Base-by-base conservation (phyloP, 139 green algal genomes). In the Cymbomonas tetramitiformis region DNA sequence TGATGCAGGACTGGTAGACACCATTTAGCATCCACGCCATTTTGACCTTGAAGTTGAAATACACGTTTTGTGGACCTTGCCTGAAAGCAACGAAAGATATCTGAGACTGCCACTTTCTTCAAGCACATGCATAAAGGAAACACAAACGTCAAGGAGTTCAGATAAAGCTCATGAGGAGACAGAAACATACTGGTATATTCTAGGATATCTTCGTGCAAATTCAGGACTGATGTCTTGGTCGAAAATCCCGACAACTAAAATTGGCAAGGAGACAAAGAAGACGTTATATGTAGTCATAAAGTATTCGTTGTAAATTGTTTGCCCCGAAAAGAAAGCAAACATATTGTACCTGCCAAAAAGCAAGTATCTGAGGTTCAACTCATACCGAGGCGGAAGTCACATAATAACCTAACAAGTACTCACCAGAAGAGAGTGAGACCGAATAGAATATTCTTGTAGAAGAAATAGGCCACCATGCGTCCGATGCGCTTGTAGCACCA, bases 371-470 rank as follows among this genome's bases (percentile, higher is more conserved):
- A n/a, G n/a, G n/a, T n/a, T n/a, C n/a, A n/a, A n/a, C n/a, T n/a
- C n/a, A n/a, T n/a, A n/a, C n/a, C n/a, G n/a, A n/a, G n/a, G n/a
- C n/a, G n/a, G n/a, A n/a, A n/a, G n/a, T n/a, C n/a, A n/a, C n/a
- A n/a, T n/a, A n/a, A n/a, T n/a, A n/a, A n/a, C n/a, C n/a, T n/a
- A n/a, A n/a, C n/a, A n/a, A n/a, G n/a, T n/a, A n/a, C n/a, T n/a
- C n/a, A n/a, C n/a, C n/a, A n/a, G 51, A 81, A 79, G 41, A 70
- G 58, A 15, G 59, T 77, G 53, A 95, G 69, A 46, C 78, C 86
- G 68, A 94, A 93, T 5, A 78, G 74, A 67, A 95, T 83, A 71
- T 98, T 98, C 71, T 96, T 98, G 76, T 95, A 97, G 78, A 97
- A 97, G 24, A 85, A 86, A 75, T 97, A 97, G n/a, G 39, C 60